Conservation (phyloP, 208 protist genomes). For the Lotmaria passim region DNA sequence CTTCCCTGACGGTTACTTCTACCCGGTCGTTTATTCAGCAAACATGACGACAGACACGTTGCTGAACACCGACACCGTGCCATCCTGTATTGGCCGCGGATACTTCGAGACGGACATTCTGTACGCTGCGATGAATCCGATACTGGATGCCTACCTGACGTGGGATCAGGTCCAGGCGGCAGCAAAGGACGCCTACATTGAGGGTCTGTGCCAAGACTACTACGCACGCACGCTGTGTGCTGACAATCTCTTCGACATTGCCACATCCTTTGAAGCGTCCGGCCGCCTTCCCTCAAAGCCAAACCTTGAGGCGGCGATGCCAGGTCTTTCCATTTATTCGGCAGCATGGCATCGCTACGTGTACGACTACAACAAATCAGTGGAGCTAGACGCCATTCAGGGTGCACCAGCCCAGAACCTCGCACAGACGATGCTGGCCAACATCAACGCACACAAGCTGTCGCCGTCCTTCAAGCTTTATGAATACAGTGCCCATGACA, state of each 20-base stretch:
- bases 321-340: conserved; percentile 17
- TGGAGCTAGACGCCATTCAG: conserved; percentile 32
- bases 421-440: conserved; percentile 50
- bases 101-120: conserved; percentile 28
- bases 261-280: conserved; percentile 40
- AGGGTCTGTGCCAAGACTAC: conserved; percentile 42
- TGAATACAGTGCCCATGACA: conserved; percentile 78
- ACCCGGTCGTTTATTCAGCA: conserved; percentile 53
- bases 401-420: conserved; percentile 48
- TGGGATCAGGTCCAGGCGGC: conserved; percentile 43
- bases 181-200: conserved; percentile 43
- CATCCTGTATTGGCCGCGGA: conserved; percentile 33
- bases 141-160: conserved; percentile 49
- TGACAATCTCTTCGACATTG: conserved; percentile 52
- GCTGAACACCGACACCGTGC: conserved; percentile 42
- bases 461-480: conserved; percentile 54
- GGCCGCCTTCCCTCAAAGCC: conserved; percentile 34
- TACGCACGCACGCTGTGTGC: conserved; percentile 36
- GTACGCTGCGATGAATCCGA: conserved; percentile 11
- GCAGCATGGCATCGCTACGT: conserved; percentile 34
- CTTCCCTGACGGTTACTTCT: conserved; percentile 52
- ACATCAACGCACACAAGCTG: conserved; percentile 47
- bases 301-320: conserved; percentile 29
- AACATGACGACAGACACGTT: conserved; percentile 51
- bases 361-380: conserved; percentile 39